Base-by-base conservation (phyloP, 2,329 filamentous ascomycete species). In the Venturia asperata region DNA sequence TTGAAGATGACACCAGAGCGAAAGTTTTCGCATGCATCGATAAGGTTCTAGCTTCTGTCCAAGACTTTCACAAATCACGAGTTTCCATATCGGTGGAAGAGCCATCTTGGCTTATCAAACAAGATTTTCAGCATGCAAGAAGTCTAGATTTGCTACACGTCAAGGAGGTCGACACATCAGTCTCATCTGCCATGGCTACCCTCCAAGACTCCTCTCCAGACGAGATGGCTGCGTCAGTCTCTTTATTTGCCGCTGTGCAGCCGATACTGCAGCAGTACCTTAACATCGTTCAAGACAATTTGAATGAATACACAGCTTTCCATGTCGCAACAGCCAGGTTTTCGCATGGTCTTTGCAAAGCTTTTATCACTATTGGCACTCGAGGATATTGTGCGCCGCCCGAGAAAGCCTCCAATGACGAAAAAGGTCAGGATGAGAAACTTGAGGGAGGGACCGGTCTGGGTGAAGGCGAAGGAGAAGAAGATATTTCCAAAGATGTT, bases 401-500 rank as follows among this genome's bases (percentile, higher is more conserved):
- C 27, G 92, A 97, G 71, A 88, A 92, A 70, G 86, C 86, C 2
- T 62, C 68, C 21, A 68, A 69, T 19, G 74, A 90, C 49, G 85
- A 87, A 65, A 82, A 86, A 62, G 85, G 85, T 24, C 84, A 90
- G 66, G 83, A 85, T 30, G 90, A 92, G 15, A 89, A 96, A 70
- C 81, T 97, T 39, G 93, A 99, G 76, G 87, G 86, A 45, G 95
- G 95, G 19, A 97, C 92, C 13, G 95, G 94, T 42, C 85, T 99
- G 30, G 95, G 94, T 24, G 94, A 97, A 58, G 95, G 94, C 13
- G 90, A 97, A 75, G 95, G 93, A 21, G 92, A 89, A 5, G 92
- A 99, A 73, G 93, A 99, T 75, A 97, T 99, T 69, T 97, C 92
- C 77, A 97, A 99, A 74, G 94, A 99, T 72, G 89, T 99, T 60